These are phyloP conservation scores for Castanospermum australe DNA, from an alignment of 306 rosid genomes.

Conservation along the genomic window DNA sequence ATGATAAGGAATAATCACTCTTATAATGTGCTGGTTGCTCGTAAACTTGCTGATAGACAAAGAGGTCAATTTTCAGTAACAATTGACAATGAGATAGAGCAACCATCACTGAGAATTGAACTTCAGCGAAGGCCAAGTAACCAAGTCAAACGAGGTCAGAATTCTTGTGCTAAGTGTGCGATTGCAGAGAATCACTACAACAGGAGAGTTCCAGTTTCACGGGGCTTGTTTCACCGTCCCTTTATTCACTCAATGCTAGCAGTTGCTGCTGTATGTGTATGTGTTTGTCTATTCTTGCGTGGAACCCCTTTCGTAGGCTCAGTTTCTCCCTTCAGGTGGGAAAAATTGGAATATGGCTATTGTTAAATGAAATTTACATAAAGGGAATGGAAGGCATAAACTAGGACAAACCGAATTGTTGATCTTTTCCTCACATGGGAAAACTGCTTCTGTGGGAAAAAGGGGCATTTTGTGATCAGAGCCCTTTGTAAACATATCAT, in stretches of 20 bases:
- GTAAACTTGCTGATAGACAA: conserved; percentile 58
- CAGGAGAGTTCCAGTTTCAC: conserved; percentile 61
- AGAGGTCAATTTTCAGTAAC: conserved; percentile 62
- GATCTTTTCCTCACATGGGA: neutral
- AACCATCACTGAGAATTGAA: conserved; percentile 33
- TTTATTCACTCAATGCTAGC: conserved; percentile 82
- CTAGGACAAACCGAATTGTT: neutral
- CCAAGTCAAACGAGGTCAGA: conserved; percentile 34
- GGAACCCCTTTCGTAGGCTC: conserved; percentile 73
- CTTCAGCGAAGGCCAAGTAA: conserved; percentile 28
- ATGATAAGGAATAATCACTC: conserved; percentile 71
- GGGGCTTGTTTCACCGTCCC: conserved; percentile 66
- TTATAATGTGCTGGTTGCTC: conserved; percentile 64
- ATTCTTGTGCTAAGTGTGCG: conserved; percentile 71
- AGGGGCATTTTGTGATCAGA: conserved; percentile 38
- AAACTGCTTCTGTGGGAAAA: conserved; percentile 10
- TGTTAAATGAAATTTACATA: conserved; percentile 20
- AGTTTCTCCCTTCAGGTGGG: conserved; percentile 84
- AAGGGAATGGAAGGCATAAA: conserved; percentile 11
- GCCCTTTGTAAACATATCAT: conserved; percentile 25
- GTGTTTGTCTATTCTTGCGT: conserved; percentile 84
- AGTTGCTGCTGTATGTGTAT: conserved; percentile 88
- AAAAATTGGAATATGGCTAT: conserved; percentile 61
- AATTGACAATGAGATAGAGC: conserved; percentile 52
- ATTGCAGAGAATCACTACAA: conserved; percentile 42